Base-by-base conservation (phyloP, 768 basidiomycete genomes). In the Imleria badia region DNA sequence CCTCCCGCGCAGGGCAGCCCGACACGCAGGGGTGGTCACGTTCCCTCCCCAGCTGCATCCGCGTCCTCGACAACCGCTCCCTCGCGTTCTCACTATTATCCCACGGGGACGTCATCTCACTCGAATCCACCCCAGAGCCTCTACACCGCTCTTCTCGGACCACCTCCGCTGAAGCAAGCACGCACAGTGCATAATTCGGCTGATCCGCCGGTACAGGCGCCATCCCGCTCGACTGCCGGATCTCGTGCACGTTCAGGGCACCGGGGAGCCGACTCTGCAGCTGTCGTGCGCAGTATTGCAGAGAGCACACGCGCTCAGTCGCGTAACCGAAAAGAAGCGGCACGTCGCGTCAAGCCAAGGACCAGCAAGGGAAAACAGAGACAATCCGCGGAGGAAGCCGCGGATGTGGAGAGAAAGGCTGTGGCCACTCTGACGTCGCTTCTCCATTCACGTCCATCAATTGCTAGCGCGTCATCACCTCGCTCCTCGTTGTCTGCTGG, bases 381-480 rank as follows among this genome's bases (percentile, higher is more conserved):
- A 55, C 72, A 73, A 59, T 64, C 60, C 61, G 64, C 57, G 50
- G 71, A 66, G 66, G 60, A 62, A 58, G 59, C 66, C 17, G 60
- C 60, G 42, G 86, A 85, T 61, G 76, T 86, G 46, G 89, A 90
- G 68, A 87, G 91, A 81, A 87, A 91, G 68, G 90, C 89, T 38
- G 90, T 89, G 8, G 87, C 86, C 26, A 88, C 90, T 10, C 75
- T 92, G 59, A 91, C 90, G 1, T 84, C 84, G 12, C 76, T 91
- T 51, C 75, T 87, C 54, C 81, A 86, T 55, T 80, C 86, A 52
- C 77, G 83, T 45, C 83, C 85, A 19, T 83, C 84, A 11, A 81
- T 84, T 14, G 74, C 77, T 29, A 83, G 82, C 66, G 80, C 78
- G 42, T 80, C 83, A 26, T 89, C 87, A 6, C 87, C 89, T 46